Evolutionary conservation across 2,329 filamentous ascomycete genomes (phyloP).

Genomic region (Cercospora nicotianae): DNA sequence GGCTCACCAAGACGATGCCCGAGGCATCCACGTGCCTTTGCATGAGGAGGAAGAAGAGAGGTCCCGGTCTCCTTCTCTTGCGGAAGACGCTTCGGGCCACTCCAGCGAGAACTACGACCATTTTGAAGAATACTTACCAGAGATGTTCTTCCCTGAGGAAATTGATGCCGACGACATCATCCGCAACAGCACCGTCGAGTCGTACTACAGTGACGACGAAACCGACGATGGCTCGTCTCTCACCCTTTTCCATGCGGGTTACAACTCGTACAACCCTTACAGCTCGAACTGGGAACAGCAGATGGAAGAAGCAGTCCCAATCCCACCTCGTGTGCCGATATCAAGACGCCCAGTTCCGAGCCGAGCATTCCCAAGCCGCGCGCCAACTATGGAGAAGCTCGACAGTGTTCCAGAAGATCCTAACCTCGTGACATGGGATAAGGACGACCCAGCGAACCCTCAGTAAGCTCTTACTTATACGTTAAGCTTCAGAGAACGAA

Average conservation of each 20-base stretch:
- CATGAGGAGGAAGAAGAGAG: neutral
- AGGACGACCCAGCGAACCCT: conserved; percentile 45
- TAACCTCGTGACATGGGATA: conserved; percentile 46
- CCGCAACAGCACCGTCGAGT: conserved; percentile 20
- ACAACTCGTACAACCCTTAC: conserved; percentile 5
- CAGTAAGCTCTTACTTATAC: conserved; percentile 25
- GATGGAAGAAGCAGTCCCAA: conserved; percentile 4
- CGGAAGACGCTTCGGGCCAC: neutral
- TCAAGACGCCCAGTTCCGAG: conserved; percentile 18
- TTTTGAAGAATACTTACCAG: conserved; percentile 5
- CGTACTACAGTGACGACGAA: conserved; percentile 18
- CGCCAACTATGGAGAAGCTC: conserved; percentile 13
- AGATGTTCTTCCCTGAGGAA: conserved; percentile 6
- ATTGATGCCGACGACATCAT: conserved; percentile 6
- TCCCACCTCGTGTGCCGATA: conserved; percentile 13
- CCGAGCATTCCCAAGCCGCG: conserved; percentile 15
- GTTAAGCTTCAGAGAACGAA: no score
- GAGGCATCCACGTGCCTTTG: neutral
- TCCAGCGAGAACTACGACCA: conserved; percentile 6
- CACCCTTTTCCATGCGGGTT: conserved; percentile 20
- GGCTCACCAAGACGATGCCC: conserved; percentile 1
- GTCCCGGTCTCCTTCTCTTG: conserved; percentile 1
- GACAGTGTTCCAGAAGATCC: conserved; percentile 16
- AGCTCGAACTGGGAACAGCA: conserved; percentile 10
- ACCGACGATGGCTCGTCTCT: conserved; percentile 17